Evolutionary conservation across 768 basidiomycete genomes (phyloP), one percentile per base, ranked within the genome.

Genomic region (Panus rudis): DNA sequence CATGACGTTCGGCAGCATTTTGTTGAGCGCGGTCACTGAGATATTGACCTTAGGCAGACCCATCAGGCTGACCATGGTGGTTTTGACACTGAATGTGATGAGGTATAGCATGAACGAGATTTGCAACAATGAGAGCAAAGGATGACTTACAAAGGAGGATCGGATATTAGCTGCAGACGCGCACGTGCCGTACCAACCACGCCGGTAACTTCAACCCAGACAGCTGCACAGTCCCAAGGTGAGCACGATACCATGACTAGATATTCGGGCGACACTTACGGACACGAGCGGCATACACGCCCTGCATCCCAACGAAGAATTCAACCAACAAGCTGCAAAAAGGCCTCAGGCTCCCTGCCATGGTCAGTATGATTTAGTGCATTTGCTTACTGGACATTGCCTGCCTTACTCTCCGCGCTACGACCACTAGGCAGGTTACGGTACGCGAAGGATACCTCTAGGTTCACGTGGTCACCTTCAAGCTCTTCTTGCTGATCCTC

Each of bases 181-280:
- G 81, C 62, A 11, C 87, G 70, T 4, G 76, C 71, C 2, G 79
- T 78, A 3, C 77, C 76, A 16, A 77, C 65, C n/a, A 84, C 63
- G 4, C 77, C 76, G 25, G 80, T 79, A 27, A 88, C 64, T 46
- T 86, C 82, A 17, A 85, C 76, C 82, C 84, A 90, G 19, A 78
- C 71, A 6, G 74, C 73, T 51, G 67, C 64, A 70, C 41, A 77
- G 73, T 2, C 77, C 77, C 19, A 80, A 60, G n/a, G 71, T 64
- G 19, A 41, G 5, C n/a, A 21, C 14, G 17, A 11, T 27, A 27
- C 23, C 30, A 22, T 17, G 3, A 17, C 26, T 42, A 19, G 31
- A 25, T 23, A 24, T 25, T 3, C 6, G 20, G 4, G 4, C 4
- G 12, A 10, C 4, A 54, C 60, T 55, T 39, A 63, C 60, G 60